phyloP scores from a whole-genome alignment of 345 rosid genomes.

The Capsella bursapastoris region DNA sequence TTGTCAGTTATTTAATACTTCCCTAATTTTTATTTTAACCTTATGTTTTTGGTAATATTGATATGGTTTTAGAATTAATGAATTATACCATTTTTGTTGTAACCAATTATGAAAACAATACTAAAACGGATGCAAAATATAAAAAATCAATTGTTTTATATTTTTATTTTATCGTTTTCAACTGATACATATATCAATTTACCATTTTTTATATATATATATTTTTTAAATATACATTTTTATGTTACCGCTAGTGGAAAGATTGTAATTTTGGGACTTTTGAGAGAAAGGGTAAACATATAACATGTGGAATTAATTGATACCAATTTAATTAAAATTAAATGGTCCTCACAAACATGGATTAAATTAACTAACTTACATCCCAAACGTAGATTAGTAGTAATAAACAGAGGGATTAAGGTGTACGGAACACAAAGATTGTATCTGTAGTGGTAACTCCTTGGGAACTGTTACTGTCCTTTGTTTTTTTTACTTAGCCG shows the following conservation, averaged over 20 bases:
- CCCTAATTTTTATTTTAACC: background rate
- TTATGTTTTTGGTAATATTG: background rate
- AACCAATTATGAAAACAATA: too few relatives aligned
- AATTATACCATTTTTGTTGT: too few relatives aligned
- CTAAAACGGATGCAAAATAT: too few relatives aligned
- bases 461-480: slow-evolving; percentile 38
- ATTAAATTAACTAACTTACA: background rate
- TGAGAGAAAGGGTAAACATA: background rate
- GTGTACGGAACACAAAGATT: background rate
- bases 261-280: background rate
- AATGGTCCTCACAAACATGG: slow-evolving; percentile 24
- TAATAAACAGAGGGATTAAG: slow-evolving; percentile 3
- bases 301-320: slow-evolving; percentile 22
- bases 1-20: background rate
- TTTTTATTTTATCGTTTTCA: too few relatives aligned
- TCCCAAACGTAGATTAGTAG: slow-evolving; percentile 6
- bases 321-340: background rate
- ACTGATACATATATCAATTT: too few relatives aligned
- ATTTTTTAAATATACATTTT: too few relatives aligned
- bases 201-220: too few relatives aligned
- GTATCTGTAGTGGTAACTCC: slow-evolving; percentile 4
- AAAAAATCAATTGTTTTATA: too few relatives aligned
- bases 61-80: too few relatives aligned
- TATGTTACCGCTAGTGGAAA: background rate
- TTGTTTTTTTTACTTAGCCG: slow-evolving; percentile 35